phyloP scores from a whole-genome alignment of 1,284 basidiomycete species.

The Calocybe gambosa region DNA sequence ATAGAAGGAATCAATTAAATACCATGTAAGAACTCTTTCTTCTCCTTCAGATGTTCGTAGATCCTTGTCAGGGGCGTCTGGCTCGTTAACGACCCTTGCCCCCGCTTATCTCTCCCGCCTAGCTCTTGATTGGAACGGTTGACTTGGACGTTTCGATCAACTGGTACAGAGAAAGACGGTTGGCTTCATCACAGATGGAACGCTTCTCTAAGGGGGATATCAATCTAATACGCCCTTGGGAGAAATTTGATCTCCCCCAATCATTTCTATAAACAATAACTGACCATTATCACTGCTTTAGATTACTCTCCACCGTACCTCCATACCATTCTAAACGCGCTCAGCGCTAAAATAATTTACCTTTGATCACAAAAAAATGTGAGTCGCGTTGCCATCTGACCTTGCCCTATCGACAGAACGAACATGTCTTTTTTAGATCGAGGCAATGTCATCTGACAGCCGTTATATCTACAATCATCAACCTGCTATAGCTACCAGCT shows the following conservation, averaged over 20 bases:
- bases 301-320: not conserved
- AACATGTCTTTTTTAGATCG: no score
- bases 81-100: not conserved
- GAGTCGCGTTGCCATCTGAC: not conserved
- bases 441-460: conserved; percentile 46
- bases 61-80: conserved; percentile 1
- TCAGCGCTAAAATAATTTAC: not conserved
- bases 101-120: not conserved
- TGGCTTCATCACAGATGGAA: not conserved
- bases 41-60: not conserved
- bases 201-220: conserved; percentile 2
- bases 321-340: not conserved
- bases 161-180: not conserved
- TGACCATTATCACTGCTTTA: not conserved
- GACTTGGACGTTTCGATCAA: not conserved
- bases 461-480: conserved; percentile 50
- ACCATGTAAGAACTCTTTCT: not conserved
- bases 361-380: not conserved
- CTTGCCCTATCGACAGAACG: not conserved
- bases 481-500: conserved; percentile 35
- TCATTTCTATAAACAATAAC: not conserved
- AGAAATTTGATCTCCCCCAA: not conserved
- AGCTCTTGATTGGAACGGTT: not conserved
- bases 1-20: not conserved
- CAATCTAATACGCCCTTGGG: not conserved